Percentiles rank a stretch among this genome's conserved stretches.
phyloP scores from a whole-genome alignment of 495 filamentous ascomycete species.

The Penicillium turbatum region DNA sequence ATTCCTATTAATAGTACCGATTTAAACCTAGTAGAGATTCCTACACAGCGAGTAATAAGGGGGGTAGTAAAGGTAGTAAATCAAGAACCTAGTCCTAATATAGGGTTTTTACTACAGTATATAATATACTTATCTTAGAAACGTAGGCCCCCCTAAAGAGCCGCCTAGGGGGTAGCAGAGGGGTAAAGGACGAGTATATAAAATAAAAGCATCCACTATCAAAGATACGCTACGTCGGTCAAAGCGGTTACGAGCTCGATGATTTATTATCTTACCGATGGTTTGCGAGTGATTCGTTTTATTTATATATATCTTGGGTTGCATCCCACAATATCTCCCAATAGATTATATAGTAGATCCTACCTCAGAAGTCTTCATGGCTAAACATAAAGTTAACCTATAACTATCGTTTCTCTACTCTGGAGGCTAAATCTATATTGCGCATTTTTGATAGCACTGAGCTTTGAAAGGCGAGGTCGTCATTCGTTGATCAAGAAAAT shows the following conservation, averaged over 20 bases:
- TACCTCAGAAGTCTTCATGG: too few relatives aligned
- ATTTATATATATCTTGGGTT: too few relatives aligned
- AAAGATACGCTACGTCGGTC: conserved; percentile 5
- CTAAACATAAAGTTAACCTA: too few relatives aligned
- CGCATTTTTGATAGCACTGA: too few relatives aligned
- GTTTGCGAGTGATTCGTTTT: too few relatives aligned
- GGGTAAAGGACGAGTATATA: conserved; percentile 1
- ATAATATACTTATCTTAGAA: conserved; percentile 9
- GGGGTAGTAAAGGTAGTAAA: conserved; percentile 13
- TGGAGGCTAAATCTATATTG: too few relatives aligned
- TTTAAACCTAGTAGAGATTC: conserved; percentile 10
- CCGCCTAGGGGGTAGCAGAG: neutral
- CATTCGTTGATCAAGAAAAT: too few relatives aligned
- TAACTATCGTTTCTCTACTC: too few relatives aligned
- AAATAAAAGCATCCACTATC: conserved; percentile 6
- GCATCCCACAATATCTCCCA: too few relatives aligned
- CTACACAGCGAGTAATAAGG: conserved; percentile 13
- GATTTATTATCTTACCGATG: neutral
- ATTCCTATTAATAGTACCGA: too few relatives aligned
- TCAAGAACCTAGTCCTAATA: conserved; percentile 7
- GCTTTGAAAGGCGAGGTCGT: too few relatives aligned
- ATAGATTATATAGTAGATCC: too few relatives aligned
- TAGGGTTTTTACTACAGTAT: conserved; percentile 9
- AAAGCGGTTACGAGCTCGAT: conserved; percentile 10
- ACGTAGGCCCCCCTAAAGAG: conserved; percentile 3